These are phyloP conservation scores for Torulaspora indica DNA, from an alignment of 805 yeast species.

Conservation along the genomic window DNA sequence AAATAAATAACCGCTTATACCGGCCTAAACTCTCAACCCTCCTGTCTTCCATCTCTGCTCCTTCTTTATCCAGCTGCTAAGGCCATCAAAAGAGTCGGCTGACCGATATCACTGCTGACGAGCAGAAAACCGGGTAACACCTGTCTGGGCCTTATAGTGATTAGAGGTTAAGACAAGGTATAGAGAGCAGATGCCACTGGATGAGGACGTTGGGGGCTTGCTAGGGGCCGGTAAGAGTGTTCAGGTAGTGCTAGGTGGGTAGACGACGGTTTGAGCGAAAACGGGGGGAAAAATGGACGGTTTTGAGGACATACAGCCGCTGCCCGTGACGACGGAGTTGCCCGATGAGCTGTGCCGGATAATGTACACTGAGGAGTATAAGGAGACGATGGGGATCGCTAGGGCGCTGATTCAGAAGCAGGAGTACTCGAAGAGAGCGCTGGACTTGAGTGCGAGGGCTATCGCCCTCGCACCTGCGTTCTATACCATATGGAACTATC, in stretches of 20 bases:
- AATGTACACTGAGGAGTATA: constrained; percentile 69
- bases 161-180: too few species aligned
- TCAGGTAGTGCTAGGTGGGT: too few species aligned
- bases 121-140: not conserved
- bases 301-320: constrained; percentile 44
- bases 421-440: constrained; percentile 69
- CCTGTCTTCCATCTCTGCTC: not conserved
- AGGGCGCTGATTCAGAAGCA: constrained; percentile 52
- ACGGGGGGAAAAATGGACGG: constrained; percentile 24
- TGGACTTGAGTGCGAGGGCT: constrained; percentile 57
- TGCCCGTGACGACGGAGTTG: constrained; percentile 41
- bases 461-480: constrained; percentile 78
- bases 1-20: not conserved
- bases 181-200: too few species aligned
- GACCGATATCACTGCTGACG: not conserved
- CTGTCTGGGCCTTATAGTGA: too few species aligned
- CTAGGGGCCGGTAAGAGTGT: not conserved
- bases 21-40: too few species aligned
- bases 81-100: not conserved
- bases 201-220: not conserved
- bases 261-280: not conserved
- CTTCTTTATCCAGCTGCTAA: not conserved
- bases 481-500: constrained; percentile 81
- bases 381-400: constrained; percentile 53
- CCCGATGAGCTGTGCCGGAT: constrained; percentile 52